Evolutionary conservation across 176 grass and related monocot genomes (phyloP), one percentile per base, ranked within the genome.

Genomic region (Areca catechu): DNA sequence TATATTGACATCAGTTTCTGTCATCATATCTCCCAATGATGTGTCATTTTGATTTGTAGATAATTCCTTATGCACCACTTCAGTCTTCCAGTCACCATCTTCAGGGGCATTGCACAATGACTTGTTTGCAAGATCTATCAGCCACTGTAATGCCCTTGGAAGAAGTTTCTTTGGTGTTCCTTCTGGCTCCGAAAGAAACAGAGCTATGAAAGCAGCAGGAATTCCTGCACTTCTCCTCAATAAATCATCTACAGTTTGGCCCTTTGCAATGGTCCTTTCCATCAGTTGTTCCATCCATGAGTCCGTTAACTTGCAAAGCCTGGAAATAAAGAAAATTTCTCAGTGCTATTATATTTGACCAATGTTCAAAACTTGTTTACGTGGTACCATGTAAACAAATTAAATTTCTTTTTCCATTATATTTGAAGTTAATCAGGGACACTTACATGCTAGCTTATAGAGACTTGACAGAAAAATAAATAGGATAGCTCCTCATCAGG

Each of bases 211-310:
- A 47, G 92, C 87, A 71, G 92, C 92, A 22, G 92, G 91, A 54
- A 96, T 90, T 66, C 92, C 92, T 23, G 86, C 92, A 30, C 92
- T 96, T 63, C 92, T 80, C 49, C 86, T 83, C 65, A 96, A 62
- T 70, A 96, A 90, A 79, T 96, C 92, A 86, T 96, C 92, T 49
- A 96, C 92, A 57, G 86, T 90, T 73, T 96, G 92, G 28, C 82
- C 86, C 72, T 88, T 82, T 57, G 80, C 78, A 69, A 79, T 75
- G 49, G 77, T 90, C 64, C 86, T 86, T 59, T 86, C 77, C 86
- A 96, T 96, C 50, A 96, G 65, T 59, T 86, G 74, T 68, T 66
- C 65, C 92, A 96, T 87, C 92, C 92, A 96, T 17, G 76, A 77
- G 24, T 96, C 92, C 6, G 83, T 96, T 86, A 96, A 84, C 82